phyloP scores from a whole-genome alignment of 805 yeast species.

The Clavispora asparagi region DNA sequence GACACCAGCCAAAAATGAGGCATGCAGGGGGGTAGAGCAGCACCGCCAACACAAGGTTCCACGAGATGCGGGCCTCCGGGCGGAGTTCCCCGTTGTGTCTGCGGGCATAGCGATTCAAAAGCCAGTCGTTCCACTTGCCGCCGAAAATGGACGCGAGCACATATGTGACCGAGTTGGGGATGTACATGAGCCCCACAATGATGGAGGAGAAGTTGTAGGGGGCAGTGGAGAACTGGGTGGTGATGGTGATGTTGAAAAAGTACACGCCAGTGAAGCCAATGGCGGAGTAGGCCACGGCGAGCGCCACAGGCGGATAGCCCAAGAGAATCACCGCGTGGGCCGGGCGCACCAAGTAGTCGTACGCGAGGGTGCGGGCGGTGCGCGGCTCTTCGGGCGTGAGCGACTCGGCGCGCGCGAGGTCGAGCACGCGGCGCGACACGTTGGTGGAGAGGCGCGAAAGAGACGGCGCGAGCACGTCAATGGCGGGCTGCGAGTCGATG shows the following conservation, averaged over 20 bases:
- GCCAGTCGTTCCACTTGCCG: constrained; percentile 71
- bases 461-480: constrained; percentile 38
- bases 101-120: constrained; percentile 48
- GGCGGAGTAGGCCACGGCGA: constrained; percentile 62
- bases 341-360: constrained; percentile 54
- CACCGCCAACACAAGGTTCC: constrained; percentile 66
- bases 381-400: constrained; percentile 9
- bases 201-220: constrained; percentile 71
- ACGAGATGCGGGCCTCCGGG: constrained; percentile 77
- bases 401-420: constrained; percentile 9
- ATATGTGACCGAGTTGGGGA: constrained; percentile 80
- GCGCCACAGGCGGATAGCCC: constrained; percentile 66
- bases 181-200: constrained; percentile 68
- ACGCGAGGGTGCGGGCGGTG: constrained; percentile 17
- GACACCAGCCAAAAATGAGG: constrained; percentile 78
- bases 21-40: constrained; percentile 57
- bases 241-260: constrained; percentile 68
- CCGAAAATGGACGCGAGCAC: constrained; percentile 73
- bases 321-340: constrained; percentile 56
- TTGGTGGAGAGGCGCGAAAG: constrained; percentile 33
- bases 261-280: constrained; percentile 69
- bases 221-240: constrained; percentile 51
- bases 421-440: constrained; percentile 16
- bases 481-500: constrained; percentile 7
- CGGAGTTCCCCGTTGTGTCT: constrained; percentile 58